These are phyloP conservation scores for Epichloe elymi DNA, from an alignment of 2,329 filamentous ascomycete species.

Conservation along the genomic window DNA sequence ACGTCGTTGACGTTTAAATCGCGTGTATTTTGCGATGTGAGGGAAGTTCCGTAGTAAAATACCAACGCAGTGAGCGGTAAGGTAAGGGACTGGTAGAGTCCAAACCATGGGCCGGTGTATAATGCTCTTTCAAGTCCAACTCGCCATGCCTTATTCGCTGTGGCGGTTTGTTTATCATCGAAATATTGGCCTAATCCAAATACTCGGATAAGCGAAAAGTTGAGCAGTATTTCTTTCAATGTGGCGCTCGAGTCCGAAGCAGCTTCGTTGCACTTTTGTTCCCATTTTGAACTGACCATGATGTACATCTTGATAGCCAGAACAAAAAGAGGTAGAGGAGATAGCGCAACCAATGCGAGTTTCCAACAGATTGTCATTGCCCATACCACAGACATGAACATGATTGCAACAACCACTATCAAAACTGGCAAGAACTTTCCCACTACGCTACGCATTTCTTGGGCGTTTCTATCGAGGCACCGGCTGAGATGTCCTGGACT, in stretches of 20 bases:
- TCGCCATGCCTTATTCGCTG: conserved; percentile 37
- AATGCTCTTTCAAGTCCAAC: conserved; percentile 53
- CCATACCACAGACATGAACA: conserved; percentile 59
- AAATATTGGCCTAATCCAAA: conserved; percentile 66
- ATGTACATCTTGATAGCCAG: conserved; percentile 53
- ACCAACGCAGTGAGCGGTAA: conserved; percentile 64
- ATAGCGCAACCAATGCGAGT: conserved; percentile 63
- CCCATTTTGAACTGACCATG: conserved; percentile 55
- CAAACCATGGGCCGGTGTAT: conserved; percentile 59
- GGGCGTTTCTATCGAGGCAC: conserved; percentile 66
- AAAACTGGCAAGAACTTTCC: conserved; percentile 63
- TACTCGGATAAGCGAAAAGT: conserved; percentile 65
- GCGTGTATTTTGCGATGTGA: conserved; percentile 38
- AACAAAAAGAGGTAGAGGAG: conserved; percentile 54
- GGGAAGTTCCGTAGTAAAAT: conserved; percentile 66
- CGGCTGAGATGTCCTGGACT: conserved; percentile 50
- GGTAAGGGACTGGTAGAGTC: conserved; percentile 60
- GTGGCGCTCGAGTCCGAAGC: conserved; percentile 41
- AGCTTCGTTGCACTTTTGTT: conserved; percentile 51
- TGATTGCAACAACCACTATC: conserved; percentile 54
- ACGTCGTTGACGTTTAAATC: conserved; percentile 43
- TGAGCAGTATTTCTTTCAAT: conserved; percentile 62
- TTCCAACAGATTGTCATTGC: conserved; percentile 64
- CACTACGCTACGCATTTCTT: conserved; percentile 76
- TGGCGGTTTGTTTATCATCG: conserved; percentile 42